Evolutionary conservation across 805 yeast species (phyloP).

Genomic region (Kodamaea hsintzibuensis): DNA sequence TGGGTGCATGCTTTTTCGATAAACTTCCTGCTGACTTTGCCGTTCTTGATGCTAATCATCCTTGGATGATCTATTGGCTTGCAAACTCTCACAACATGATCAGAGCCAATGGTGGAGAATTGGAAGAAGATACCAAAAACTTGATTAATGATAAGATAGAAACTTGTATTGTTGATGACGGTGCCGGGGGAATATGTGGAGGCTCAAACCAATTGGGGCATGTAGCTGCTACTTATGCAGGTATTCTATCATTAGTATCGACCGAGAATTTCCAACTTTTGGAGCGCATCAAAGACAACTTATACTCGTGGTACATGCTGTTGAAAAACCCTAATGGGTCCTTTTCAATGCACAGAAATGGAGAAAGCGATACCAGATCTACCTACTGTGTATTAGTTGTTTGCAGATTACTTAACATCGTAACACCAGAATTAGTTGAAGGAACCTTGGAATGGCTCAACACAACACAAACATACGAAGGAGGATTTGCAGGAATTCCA

Average conservation of each 20-base stretch:
- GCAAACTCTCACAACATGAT: constrained; percentile 44
- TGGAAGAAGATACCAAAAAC: constrained; percentile 34
- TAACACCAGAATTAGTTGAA: constrained; percentile 57
- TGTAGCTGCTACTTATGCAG: constrained; percentile 82
- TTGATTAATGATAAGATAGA: constrained; percentile 26
- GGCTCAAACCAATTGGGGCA: constrained; percentile 83
- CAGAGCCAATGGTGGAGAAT: background rate
- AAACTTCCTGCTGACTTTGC: constrained; percentile 53
- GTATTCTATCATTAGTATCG: constrained; percentile 59
- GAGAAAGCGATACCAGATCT: constrained; percentile 86
- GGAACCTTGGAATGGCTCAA: constrained; percentile 61
- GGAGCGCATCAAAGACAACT: constrained; percentile 30
- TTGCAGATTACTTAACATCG: constrained; percentile 63
- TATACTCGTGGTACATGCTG: constrained; percentile 64
- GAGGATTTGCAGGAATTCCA: constrained; percentile 89
- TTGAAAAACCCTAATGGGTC: constrained; percentile 74
- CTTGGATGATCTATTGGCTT: constrained; percentile 91
- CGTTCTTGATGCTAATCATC: constrained; percentile 81
- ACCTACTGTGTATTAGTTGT: constrained; percentile 82
- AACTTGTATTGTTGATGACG: constrained; percentile 29
- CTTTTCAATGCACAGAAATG: constrained; percentile 70
- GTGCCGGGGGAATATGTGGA: constrained; percentile 73
- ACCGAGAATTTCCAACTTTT: constrained; percentile 35
- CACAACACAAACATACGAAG: constrained; percentile 86
- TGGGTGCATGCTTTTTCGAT: constrained; percentile 38